phyloP scores from a whole-genome alignment of 176 grass and related monocot species.

The Elymus sibiricus region DNA sequence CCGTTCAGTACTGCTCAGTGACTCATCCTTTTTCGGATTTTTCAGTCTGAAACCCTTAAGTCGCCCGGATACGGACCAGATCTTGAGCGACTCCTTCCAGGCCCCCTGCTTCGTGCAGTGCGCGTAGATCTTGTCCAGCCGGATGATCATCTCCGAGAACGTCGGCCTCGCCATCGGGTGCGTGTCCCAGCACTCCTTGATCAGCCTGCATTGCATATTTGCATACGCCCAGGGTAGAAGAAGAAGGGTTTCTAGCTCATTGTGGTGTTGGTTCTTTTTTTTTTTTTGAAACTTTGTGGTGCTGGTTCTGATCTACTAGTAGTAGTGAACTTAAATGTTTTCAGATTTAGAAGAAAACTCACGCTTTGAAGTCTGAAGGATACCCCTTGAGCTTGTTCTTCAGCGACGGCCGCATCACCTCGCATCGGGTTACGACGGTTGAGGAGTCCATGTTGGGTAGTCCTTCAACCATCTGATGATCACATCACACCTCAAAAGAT shows the following conservation, averaged over 20 bases:
- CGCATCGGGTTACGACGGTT: constrained; percentile 39
- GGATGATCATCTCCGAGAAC: constrained; percentile 92
- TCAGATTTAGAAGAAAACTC: constrained; percentile 15
- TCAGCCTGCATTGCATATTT: constrained; percentile 40
- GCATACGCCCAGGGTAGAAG: not conserved
- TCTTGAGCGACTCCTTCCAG: constrained; percentile 92
- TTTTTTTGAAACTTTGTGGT: too few relatives aligned
- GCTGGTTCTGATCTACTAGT: not conserved
- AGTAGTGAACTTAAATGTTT: not conserved
- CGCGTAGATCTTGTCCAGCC: constrained; percentile 78
- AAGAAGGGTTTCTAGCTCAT: not conserved
- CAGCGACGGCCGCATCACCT: constrained; percentile 63
- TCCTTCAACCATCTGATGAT: constrained; percentile 56
- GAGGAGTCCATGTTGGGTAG: not conserved
- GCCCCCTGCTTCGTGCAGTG: constrained; percentile 59
- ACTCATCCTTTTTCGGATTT: constrained; percentile 13
- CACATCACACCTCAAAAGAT: constrained; percentile 15
- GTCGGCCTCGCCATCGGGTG: constrained; percentile 54
- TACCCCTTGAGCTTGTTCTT: constrained; percentile 78
- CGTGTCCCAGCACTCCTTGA: constrained; percentile 88
- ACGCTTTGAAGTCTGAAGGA: constrained; percentile 86
- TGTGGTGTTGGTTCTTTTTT: too few relatives aligned
- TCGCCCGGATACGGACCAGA: constrained; percentile 61
- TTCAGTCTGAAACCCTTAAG: constrained; percentile 20
- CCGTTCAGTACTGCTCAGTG: not conserved